Percentiles rank a stretch among this genome's conserved stretches.
These are phyloP conservation scores for Arctium lappa DNA, from an alignment of 129 eudicot species.

Conservation along the genomic window DNA sequence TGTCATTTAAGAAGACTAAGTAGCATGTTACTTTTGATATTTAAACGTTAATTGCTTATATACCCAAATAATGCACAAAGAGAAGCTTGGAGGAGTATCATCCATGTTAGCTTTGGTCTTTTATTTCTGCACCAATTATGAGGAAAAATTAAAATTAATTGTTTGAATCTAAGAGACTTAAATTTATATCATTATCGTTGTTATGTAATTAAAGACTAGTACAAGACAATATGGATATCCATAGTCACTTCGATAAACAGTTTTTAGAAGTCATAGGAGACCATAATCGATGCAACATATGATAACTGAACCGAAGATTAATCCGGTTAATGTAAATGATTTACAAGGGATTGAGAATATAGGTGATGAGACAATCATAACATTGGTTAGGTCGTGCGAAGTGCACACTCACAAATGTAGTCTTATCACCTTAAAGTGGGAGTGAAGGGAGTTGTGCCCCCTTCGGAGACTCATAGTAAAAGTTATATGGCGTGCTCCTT, in stretches of 20 bases:
- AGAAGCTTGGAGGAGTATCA: slow-evolving; percentile 33
- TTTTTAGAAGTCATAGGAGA: not conserved
- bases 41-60: not conserved
- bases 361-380: too few species aligned
- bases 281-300: not conserved
- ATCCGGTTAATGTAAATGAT: too few species aligned
- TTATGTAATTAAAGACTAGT: not conserved
- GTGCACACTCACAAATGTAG: too few species aligned
- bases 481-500: too few species aligned
- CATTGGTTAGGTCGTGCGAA: too few species aligned
- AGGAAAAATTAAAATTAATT: not conserved
- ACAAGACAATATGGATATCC: not conserved
- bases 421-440: too few species aligned
- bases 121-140: slow-evolving; percentile 29
- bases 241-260: not conserved
- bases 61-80: slow-evolving; percentile 38
- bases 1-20: not conserved
- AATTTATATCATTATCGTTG: not conserved
- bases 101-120: slow-evolving; percentile 47
- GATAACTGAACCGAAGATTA: too few species aligned
- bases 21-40: not conserved
- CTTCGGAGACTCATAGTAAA: too few species aligned
- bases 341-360: too few species aligned
- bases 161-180: not conserved
- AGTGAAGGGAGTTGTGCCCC: too few species aligned